These are phyloP conservation scores for Suhomyces emberorum DNA, from an alignment of 805 yeast genomes.

Conservation along the genomic window DNA sequence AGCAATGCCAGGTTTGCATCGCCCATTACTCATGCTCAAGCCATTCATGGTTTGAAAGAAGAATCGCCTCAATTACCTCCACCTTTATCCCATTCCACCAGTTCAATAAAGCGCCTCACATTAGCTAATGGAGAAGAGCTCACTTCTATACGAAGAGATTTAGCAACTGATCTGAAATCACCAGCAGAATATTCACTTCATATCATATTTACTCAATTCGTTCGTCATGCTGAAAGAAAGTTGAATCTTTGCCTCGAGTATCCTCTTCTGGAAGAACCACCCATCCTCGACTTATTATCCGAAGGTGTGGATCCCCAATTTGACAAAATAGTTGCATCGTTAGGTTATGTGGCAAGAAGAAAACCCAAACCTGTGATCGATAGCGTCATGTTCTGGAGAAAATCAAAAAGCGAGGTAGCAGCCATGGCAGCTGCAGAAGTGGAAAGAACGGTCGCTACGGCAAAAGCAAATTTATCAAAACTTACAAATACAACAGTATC, in stretches of 20 bases:
- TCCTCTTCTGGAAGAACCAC: constrained; percentile 70
- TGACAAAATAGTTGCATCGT: constrained; percentile 78
- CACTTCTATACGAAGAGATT: constrained; percentile 28
- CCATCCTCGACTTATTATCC: constrained; percentile 70
- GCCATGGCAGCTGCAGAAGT: constrained; percentile 41
- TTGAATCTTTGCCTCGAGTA: constrained; percentile 66
- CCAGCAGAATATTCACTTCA: constrained; percentile 92
- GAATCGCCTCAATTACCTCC: constrained; percentile 40
- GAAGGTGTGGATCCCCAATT: constrained; percentile 85
- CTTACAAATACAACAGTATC: constrained; percentile 5
- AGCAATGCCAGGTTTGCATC: constrained; percentile 22
- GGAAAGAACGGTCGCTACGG: constrained; percentile 28
- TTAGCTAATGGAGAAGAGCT: constrained; percentile 34
- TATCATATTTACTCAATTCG: constrained; percentile 91
- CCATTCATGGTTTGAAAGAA: constrained; percentile 16
- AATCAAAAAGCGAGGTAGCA: constrained; percentile 85
- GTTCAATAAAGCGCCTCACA: constrained; percentile 23
- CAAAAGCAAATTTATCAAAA: constrained; percentile 53
- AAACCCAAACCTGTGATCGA: constrained; percentile 96
- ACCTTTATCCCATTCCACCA: constrained; percentile 20
- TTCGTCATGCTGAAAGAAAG: constrained; percentile 88
- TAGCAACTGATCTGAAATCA: constrained; percentile 58
- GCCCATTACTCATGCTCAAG: constrained; percentile 16
- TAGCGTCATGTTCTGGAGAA: constrained; percentile 97
- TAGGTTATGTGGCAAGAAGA: constrained; percentile 86